Base-by-base conservation (phyloP, 1,284 basidiomycete species). In the Ceratobasidium sp. region DNA sequence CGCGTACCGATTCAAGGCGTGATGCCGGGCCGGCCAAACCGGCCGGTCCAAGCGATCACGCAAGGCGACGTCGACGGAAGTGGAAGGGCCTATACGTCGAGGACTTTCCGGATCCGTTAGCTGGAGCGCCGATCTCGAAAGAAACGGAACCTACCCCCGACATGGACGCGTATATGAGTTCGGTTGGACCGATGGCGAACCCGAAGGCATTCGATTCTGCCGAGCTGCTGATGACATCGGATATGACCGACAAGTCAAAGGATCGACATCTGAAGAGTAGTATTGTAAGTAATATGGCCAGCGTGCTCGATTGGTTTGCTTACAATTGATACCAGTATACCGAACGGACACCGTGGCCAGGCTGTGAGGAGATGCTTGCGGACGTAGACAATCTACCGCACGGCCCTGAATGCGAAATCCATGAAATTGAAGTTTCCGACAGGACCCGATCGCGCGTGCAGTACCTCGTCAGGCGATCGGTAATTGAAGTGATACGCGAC, bases 331-430 rank as follows among this genome's bases (percentile, higher is more conserved):
- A 5, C 30, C 16, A 58, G 55, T 58, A 58, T 21, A 7, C 1
- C 14, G 30, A 21, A 5, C 32, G 28, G 3, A 61, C 58, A 9
- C 58, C 58, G 2, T 43, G 58, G 35, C 23, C n/a, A 18, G 26
- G 28, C 26, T 21, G n/a, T 14, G 59, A 46, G 13, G 7, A n/a
- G 21, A 46, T 62, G 43, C 18, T 46, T 6, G 14, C 2, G 18
- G 43, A 62, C 23, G 28, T 62, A 4, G 59, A 62, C 43, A 62
- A 62, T 21, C 14, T 64, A 11, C 44, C 62, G 8, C 62, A 64
- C 32, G 62, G 62, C 18, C 46, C 62, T n/a, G 62, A 50, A 4
- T 64, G n/a, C 16, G 5, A 35, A 1, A 16, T 35, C 11, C 8
- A 50, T 14, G 46, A 64, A 11, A 38, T 64, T 26, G 26, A 28